Evolutionary conservation across 1,284 basidiomycete genomes (phyloP).

Genomic region (Cryptococcus sp.): DNA sequence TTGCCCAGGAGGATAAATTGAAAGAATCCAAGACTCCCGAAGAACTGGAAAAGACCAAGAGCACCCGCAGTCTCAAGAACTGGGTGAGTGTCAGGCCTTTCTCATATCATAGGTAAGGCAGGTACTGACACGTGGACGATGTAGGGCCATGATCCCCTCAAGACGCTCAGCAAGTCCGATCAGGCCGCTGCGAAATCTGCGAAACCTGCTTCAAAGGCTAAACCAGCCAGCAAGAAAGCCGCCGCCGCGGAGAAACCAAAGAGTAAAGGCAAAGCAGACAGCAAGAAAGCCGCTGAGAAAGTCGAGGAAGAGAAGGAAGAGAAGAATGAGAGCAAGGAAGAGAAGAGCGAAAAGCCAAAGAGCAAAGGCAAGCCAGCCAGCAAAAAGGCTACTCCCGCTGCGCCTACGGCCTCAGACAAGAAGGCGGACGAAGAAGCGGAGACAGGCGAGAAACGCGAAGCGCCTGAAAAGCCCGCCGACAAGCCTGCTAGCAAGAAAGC

Average conservation of each 20-base stretch:
- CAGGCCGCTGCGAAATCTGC: constrained; percentile 13
- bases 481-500: constrained; percentile 36
- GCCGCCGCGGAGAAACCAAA: constrained; percentile 12
- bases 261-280: constrained; percentile 10
- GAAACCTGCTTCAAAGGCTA: constrained; percentile 18
- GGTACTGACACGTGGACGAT: background rate
- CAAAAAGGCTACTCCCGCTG: constrained; percentile 14
- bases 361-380: constrained; percentile 21
- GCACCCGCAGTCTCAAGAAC: constrained; percentile 49
- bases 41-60: constrained; percentile 49
- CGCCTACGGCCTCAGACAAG: constrained; percentile 1
- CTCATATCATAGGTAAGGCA: background rate
- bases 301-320: constrained; percentile 11
- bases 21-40: constrained; percentile 48
- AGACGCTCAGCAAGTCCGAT: constrained; percentile 26
- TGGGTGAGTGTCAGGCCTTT: constrained; percentile 33
- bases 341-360: constrained; percentile 19
- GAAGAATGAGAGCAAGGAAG: constrained; percentile 7
- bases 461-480: constrained; percentile 9
- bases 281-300: constrained; percentile 14
- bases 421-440: constrained; percentile 20
- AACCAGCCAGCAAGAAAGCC: constrained; percentile 21
- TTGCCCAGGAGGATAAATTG: constrained; percentile 50
- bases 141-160: constrained; percentile 48
- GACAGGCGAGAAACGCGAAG: constrained; percentile 21